These are phyloP conservation scores for Kuraishia floccosa DNA, from an alignment of 805 yeast genomes.

Conservation along the genomic window DNA sequence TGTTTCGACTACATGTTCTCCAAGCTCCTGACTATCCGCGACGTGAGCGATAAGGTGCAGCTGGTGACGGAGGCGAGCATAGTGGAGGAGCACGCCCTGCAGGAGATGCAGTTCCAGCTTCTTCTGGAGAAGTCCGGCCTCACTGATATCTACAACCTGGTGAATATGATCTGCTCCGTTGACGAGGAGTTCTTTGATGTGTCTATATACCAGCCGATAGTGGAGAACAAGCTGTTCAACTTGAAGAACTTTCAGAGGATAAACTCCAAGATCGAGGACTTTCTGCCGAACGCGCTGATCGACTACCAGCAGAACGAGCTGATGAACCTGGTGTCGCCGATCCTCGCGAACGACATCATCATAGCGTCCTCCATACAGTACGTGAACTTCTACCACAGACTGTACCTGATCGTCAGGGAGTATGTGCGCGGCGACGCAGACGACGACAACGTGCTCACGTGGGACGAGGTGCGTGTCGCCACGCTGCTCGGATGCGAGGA, in stretches of 20 bases:
- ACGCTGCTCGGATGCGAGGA: slow-evolving; percentile 63
- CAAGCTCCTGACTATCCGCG: slow-evolving; percentile 34
- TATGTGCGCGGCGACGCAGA: slow-evolving; percentile 19
- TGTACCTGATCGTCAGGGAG: slow-evolving; percentile 22
- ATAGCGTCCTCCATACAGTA: slow-evolving; percentile 36
- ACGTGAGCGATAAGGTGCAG: slow-evolving; percentile 26
- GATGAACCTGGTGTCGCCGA: slow-evolving; percentile 52
- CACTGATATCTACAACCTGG: slow-evolving; percentile 47
- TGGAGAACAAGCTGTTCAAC: slow-evolving; percentile 47
- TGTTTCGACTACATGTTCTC: slow-evolving; percentile 47
- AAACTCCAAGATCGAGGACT: slow-evolving; percentile 32
- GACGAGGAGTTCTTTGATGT: slow-evolving; percentile 45
- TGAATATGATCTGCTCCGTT: slow-evolving; percentile 64
- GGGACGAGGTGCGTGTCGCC: slow-evolving; percentile 51
- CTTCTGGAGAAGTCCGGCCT: slow-evolving; percentile 43
- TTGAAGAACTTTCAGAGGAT: slow-evolving; percentile 29
- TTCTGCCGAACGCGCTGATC: slow-evolving; percentile 49
- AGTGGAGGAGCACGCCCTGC: slow-evolving; percentile 24
- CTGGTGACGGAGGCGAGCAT: slow-evolving; percentile 22
- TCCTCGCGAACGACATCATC: slow-evolving; percentile 43
- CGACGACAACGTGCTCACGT: slow-evolving; percentile 23
- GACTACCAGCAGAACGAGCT: slow-evolving; percentile 45
- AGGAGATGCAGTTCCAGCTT: slow-evolving; percentile 30
- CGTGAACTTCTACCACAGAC: slow-evolving; percentile 32
- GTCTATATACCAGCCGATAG: slow-evolving; percentile 51